Evolutionary conservation across 331 rosid genomes (phyloP), one percentile per base, ranked within the genome.

Genomic region (Malus hybrid): DNA sequence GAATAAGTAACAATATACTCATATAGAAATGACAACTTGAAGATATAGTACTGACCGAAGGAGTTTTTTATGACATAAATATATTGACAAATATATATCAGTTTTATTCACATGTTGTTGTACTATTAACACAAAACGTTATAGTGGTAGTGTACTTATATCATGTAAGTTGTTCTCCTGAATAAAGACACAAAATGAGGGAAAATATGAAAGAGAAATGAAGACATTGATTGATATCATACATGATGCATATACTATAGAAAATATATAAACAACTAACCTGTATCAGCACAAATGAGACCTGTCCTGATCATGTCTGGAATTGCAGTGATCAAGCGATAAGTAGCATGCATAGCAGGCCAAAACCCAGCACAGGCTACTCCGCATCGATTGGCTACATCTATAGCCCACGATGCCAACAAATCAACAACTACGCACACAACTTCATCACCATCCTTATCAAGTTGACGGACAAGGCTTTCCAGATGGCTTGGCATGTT

Each of bases 331-430:
- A 93, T 74, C 61, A 93, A 54, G 5, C 83, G 85, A 75, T 91
- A 91, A 0, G 97, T 13, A 10, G 96, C 83, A 10, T 90, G 71
- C 98, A 93, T 91, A 82, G 85, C 97, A 19, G 98, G 96, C 98
- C 97, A 93, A 76, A 90, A 93, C 10, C 97, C 98, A 10, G 89
- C 96, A 4, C 56, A 78, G 0, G 83, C 61, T 52, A 91, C 32
- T 3, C 79, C 81, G 42, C 84, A 80, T 5, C 65, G 76, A 13
- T 48, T 7, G 13, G 85, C 93, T 1, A 91, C 94, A 67, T 85
- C 68, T 16, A 93, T 81, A 28, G 96, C 97, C 82, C 93, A 88
- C 0, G 98, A 93, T 3, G 94, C 97, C 78, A 94, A 70, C 73
- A 94, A 80, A 65, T 94, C 98, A 39, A 83, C 87, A 27, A 94